Evolutionary conservation across 208 protist species (phyloP), one percentile per base, ranked within the genome.

Genomic region (Crithidia sp.): DNA sequence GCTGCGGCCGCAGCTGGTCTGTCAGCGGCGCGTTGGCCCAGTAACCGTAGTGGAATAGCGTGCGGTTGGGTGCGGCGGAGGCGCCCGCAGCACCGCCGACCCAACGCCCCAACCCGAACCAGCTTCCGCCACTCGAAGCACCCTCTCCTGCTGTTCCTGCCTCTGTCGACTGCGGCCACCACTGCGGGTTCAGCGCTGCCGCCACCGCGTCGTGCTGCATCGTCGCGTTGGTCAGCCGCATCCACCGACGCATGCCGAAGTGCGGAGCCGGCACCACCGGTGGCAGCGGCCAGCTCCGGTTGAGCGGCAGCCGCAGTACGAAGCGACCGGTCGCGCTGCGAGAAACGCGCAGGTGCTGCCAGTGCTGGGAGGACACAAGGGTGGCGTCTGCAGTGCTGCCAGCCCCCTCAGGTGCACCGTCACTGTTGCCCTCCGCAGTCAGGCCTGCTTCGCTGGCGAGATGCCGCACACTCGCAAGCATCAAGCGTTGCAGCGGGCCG

Each of bases 241-340:
- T 68, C 17, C 1, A 28, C 5, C 91, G 89, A 7, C 71, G 67
- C 53, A 88, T 75, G n/a, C 91, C 91, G 81, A 93, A 95, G 80
- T 95, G 91, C 16, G 82, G 77, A 45, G 53, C 39, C 8, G 81
- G 71, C 6, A 43, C 52, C 17, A 69, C 53, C 2, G 74, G 68
- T 14, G 82, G 81, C 16, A 87, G 74, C 8, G 70, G 63, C 88
- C 86, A 89, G 44, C 50, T 49, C 14, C 82, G 80, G 50, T 67
- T 57, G 2, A 95, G 71, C 14, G 91, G 91, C 52, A 92, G 55
- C 0, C 88, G 91, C 63, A 95, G 65, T 8, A 87, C 41, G 53
- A 92, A 95, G 19, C 53, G 19, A 13, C 86, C 86, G 4, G 9
- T 17, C 16, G 61, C 55, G n/a, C 41, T 63, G 49, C 73, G 71